Base-by-base conservation (phyloP, 83 land plant genomes). In the Picea abies region DNA sequence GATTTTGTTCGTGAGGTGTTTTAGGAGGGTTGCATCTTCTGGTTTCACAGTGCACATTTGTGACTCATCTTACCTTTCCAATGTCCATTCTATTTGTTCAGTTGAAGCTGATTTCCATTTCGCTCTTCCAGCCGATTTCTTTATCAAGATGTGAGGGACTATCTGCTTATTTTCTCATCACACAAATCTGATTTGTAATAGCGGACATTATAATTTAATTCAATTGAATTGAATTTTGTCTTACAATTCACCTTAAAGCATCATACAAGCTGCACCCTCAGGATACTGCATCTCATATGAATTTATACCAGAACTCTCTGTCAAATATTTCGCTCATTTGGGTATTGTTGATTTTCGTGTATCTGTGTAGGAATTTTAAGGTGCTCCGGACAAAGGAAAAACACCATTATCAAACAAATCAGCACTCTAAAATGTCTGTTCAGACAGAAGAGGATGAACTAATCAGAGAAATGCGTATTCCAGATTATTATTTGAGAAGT, bases 401-500 rank as follows among this genome's bases (percentile, higher is more conserved):
- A 76, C 49, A 23, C 35, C 49, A 26, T 17, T 52, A n/a, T 37
- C 17, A 58, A 76, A 9, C 56, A 73, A 52, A 17, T 11, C 78
- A 4, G 1, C 78, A 4, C 61, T 17, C 61, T 52, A 17, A 6
- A 29, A 49, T 66, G 69, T 25, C 60, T 47, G 60, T 10, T 11
- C 5, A 75, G 12, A n/a, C 22, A 44, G 58, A 73, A 0, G 78
- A 75, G 25, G 12, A 16, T 1, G 60, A 47, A 49, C 61, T 76
- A n/a, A 76, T 76, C 25, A 29, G 56, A 10, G 5, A 76, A 4
- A 76, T 56, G 61, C 26, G 26, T 22, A 89, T 91, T 79, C 93
- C 91, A 47, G 76, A 83, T 68, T 91, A 85, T 81, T 83, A 87
- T 63, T 72, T 89, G 66, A 65, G 44, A 12, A 60, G 76, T 15